Evolutionary conservation across 768 basidiomycete species (phyloP), one percentile per base, ranked within the genome.

Genomic region (Suillus fuscotomentosus): DNA sequence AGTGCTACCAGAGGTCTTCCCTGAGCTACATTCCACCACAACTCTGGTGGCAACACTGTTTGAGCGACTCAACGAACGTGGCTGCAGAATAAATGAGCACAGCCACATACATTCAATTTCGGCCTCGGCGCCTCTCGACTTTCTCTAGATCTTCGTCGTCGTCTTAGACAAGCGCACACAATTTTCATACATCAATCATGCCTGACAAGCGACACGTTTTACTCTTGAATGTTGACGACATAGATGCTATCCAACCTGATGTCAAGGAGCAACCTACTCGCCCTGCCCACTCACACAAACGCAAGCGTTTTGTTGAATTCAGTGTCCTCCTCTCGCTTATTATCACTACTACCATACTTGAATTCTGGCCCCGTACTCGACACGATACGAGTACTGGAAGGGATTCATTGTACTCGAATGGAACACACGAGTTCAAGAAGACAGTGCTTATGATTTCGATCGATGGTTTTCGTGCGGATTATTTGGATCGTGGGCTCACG

Each of bases 361-460:
- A 50, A 50, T 1, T 38, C 10, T 15, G 24, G 24, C 62, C 11
- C 41, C 39, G 39, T 11, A 15, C 24, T 50, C 56, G 43, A 34
- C 11, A 43, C 34, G 61, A 60, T 2, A 60, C 47, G 3, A 48
- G 47, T 1, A 63, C 62, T 10, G 43, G 65, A 22, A 11, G 62
- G 4, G 72, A 78, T 38, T 75, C 74, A 34, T 70, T 88, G 61
- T 78, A 83, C 62, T 91, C 86, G 3, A 96, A 95, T 70, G 94
- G 94, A 39, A 95, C 94, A 2, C 90, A 94, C 68, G 82, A 86
- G 50, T 95, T 89, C 77, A 90, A 84, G 76, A 83, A 86, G 67
- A 95, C 92, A 0, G 91, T 94, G 9, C 72, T 96, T 22, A 83
- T 96, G 62, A 86, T 96, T 5, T 95, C 93, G 36, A 92, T 96